Conservation (phyloP, 2,329 filamentous ascomycete genomes). For the Alternaria triticimaculans region DNA sequence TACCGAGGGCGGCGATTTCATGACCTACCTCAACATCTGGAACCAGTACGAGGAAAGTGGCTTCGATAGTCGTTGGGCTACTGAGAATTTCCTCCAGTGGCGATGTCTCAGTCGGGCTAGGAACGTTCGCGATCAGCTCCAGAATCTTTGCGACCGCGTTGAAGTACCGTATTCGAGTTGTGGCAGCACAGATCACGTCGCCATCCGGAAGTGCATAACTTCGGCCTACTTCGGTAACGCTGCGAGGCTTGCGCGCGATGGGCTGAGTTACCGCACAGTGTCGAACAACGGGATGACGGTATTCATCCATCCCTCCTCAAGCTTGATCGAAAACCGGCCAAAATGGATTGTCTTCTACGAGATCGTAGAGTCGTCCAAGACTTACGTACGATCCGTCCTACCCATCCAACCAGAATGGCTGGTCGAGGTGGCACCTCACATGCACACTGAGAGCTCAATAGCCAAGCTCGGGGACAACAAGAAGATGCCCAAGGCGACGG, state of each 20-base stretch:
- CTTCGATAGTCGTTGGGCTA: no score
- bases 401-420: constrained; percentile 86
- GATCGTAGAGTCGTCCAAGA: constrained; percentile 69
- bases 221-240: not conserved
- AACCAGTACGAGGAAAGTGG: no score
- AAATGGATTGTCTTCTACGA: not conserved
- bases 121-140: no score
- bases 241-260: not conserved
- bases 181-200: not conserved
- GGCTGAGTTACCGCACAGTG: not conserved
- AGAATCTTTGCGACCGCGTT: no score
- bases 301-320: not conserved
- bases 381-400: constrained; percentile 90
- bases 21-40: no score
- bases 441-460: constrained; percentile 74
- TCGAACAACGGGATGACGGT: not conserved
- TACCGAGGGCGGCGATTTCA: no score
- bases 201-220: not conserved
- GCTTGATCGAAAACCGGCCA: not conserved
- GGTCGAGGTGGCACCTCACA: constrained; percentile 89
- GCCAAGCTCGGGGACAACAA: not conserved
- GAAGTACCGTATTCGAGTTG: not conserved
- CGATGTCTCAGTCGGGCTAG: no score
- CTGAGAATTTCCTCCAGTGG: no score
- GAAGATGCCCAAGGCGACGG: constrained; percentile 61